These are phyloP conservation scores for Daldinia grandis DNA, from an alignment of 495 filamentous ascomycete genomes.

Conservation along the genomic window DNA sequence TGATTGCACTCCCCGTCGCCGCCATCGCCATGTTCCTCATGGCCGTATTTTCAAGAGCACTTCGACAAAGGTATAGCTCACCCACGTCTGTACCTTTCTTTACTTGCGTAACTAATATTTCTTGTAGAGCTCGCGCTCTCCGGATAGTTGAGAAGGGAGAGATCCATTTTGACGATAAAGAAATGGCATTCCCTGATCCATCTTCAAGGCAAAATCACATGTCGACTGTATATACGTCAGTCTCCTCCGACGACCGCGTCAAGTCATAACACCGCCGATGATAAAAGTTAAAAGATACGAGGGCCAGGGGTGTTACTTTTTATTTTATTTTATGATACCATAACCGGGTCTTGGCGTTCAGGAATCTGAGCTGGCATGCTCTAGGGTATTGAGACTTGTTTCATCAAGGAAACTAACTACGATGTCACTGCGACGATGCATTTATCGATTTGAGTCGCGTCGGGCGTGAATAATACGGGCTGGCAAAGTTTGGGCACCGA, in stretches of 20 bases:
- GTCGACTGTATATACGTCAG: slow-evolving; percentile 3
- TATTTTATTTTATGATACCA: slow-evolving; percentile 37
- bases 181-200: background rate
- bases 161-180: slow-evolving; percentile 27
- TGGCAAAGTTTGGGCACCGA: slow-evolving; percentile 2
- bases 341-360: slow-evolving; percentile 34
- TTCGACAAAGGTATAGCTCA: slow-evolving; percentile 36
- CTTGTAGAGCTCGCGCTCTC: background rate
- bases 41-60: slow-evolving; percentile 42
- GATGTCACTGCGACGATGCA: slow-evolving; percentile 15
- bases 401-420: slow-evolving; percentile 12
- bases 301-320: slow-evolving; percentile 10
- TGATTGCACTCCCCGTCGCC: slow-evolving; percentile 48
- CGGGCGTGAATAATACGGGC: slow-evolving; percentile 15
- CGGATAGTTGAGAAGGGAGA: background rate
- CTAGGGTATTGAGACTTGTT: slow-evolving; percentile 23
- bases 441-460: slow-evolving; percentile 19
- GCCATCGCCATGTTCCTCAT: slow-evolving; percentile 47
- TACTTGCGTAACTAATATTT: slow-evolving; percentile 7
- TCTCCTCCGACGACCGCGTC: slow-evolving; percentile 2
- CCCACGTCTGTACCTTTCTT: background rate
- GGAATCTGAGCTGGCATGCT: slow-evolving; percentile 38
- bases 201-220: slow-evolving; percentile 1
- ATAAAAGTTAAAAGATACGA: slow-evolving; percentile 23
- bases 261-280: slow-evolving; percentile 6